Base-by-base conservation (phyloP, 1,284 basidiomycete genomes). In the Apiotrichum montevideense region DNA sequence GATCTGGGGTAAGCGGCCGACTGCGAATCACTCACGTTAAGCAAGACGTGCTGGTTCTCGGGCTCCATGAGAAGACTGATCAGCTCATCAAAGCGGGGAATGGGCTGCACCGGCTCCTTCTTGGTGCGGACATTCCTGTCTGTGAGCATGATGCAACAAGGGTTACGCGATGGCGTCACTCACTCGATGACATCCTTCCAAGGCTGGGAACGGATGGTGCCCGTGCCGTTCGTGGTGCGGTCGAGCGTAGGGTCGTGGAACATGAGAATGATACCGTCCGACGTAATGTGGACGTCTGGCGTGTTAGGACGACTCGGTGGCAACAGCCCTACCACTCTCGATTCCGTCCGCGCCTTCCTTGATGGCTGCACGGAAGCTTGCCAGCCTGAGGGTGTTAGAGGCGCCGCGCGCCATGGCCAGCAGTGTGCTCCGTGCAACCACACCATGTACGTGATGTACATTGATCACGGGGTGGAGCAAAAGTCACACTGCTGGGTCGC, bases 201-300 rank as follows among this genome's bases (percentile, higher is more conserved):
- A 4, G 71, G 68, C 61, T 80, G 79, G 39, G 74, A 73, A 46
- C 75, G 72, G 65, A 83, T 81, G 32, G 76, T 63, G 13, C 82
- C 82, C 13, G 72, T 78, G 11, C 82, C 81, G 61, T 80, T 76
- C 13, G 82, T 84, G 34, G 82, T 83, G 33, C 82, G 72, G 58
- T 81, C 80, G 44, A 83, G 65, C 14, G 73, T 85, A 6, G 90
- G 88, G 76, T 97, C 93, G 75, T 97, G 94, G 77, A 96, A 97
- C 93, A 98, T 96, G 61, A 98, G 75, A 43, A 98, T 87, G 52
- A 95, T 86, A 66, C 87, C 82, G 78, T 98, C 95, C 63, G 83
- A 80, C 49, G 94, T 94, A 69, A 96, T 87, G 76, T 98, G 94
- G 63, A 98, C 93, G 82, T 98, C 94, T 94, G 84, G 0, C 4